Base-by-base conservation (phyloP, 2,329 filamentous ascomycete genomes). In the Elsinoe fawcettii region DNA sequence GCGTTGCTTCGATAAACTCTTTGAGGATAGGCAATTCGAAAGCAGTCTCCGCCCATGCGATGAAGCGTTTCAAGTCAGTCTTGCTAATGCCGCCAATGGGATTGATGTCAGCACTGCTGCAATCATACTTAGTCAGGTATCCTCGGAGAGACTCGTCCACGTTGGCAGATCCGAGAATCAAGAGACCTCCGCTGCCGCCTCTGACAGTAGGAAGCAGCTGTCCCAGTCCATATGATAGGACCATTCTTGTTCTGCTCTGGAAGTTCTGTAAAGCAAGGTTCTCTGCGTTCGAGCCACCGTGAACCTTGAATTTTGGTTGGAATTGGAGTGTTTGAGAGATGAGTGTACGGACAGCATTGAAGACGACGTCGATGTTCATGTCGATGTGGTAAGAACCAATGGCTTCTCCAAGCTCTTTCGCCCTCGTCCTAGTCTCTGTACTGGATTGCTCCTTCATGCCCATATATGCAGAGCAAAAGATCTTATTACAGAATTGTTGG, bases 331-430 rank as follows among this genome's bases (percentile, higher is more conserved):
- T 77, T 1, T 75, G 68, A 0, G 77, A 75, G 56, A 90, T 75
- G 1, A 90, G 71, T 43, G 76, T 77, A 62, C 80, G 82, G 54
- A 84, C 73, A 0, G 85, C 80, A 18, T 79, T 74, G 60, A 84
- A 82, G 7, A 85, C 77, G 1, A 77, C 76, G 66, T 92, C 88
- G 58, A 92, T 90, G 64, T 90, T 82, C 44, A 90, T 74, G 65
- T 91, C 80, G 3, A 81, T 76, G 66, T 93, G 89, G 65, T 90
- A 84, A 14, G 80, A 76, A 2, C 87, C 88, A 55, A 92, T 89
- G 3, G 74, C 76, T 3, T 74, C 66, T 1, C 76, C 71, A 2
- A 92, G 76, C 0, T 79, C 75, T 65, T 80, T 80, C 1, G 88
- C 85, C 25, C 88, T 76, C 47, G 77, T 74, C 8, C 87, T 74